Percentiles rank a stretch among this genome's conserved stretches.
Conservation (phyloP, 768 basidiomycete species). For the Lactarius sp. region DNA sequence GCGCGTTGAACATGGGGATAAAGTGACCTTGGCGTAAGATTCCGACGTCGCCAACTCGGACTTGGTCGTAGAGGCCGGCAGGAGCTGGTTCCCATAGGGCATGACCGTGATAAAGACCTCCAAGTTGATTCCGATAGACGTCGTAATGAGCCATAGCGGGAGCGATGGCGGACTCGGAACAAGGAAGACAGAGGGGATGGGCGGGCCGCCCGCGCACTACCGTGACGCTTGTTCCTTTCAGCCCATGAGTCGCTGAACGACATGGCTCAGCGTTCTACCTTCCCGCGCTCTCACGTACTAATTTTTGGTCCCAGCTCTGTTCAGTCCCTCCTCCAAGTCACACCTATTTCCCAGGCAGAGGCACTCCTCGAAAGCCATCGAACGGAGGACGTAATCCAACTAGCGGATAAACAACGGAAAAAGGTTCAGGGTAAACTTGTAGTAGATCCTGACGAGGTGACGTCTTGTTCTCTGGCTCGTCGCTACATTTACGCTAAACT, state of each 20-base stretch:
- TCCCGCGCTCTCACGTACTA: conserved; percentile 65
- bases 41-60: too few species aligned
- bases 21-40: too few species aligned
- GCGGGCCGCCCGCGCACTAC: too few species aligned
- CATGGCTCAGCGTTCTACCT: conserved; percentile 33
- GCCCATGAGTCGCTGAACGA: neutral
- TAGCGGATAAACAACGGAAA: conserved; percentile 57
- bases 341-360: conserved; percentile 68
- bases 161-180: too few species aligned
- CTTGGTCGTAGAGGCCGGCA: too few species aligned
- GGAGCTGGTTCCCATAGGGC: too few species aligned
- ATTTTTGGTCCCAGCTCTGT: conserved; percentile 57
- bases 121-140: too few species aligned
- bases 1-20: conserved; percentile 21
- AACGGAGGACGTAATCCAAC: conserved; percentile 56
- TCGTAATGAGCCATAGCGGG: too few species aligned
- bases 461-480: neutral
- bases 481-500: neutral
- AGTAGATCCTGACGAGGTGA: conserved; percentile 53
- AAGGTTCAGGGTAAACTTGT: conserved; percentile 49
- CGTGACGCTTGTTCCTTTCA: too few species aligned
- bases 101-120: too few species aligned
- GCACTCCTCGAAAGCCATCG: conserved; percentile 58
- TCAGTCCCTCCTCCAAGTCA: conserved; percentile 63
- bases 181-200: too few species aligned